Evolutionary conservation across 2,329 filamentous ascomycete genomes (phyloP).

Genomic region (Diaporthe sp.): DNA sequence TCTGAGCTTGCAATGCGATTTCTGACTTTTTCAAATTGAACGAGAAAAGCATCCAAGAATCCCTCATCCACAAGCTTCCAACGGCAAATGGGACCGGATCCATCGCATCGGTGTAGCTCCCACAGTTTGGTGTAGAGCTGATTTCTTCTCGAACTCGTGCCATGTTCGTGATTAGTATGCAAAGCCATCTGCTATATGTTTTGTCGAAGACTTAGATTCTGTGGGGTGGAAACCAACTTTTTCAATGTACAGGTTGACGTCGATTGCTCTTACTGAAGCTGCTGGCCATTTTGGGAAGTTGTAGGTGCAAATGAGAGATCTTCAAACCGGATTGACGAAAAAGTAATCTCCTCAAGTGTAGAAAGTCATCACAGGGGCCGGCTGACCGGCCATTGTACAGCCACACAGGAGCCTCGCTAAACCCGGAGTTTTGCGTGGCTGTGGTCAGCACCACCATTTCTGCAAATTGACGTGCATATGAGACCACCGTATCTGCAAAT

Average conservation of each 20-base stretch:
- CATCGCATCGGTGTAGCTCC: not conserved
- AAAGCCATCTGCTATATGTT: not conserved
- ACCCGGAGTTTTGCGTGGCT: not conserved
- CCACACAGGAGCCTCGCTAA: no score
- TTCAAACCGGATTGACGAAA: no score
- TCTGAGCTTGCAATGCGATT: not conserved
- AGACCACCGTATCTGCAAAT: not conserved
- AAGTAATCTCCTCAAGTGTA: not conserved
- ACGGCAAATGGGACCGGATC: not conserved
- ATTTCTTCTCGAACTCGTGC: not conserved
- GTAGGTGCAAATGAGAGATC: no score
- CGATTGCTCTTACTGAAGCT: no score
- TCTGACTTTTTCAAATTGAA: not conserved
- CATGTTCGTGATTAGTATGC: not conserved
- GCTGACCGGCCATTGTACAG: no score
- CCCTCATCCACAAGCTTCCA: not conserved
- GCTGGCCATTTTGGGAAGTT: no score
- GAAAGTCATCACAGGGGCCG: not conserved
- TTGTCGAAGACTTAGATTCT: not conserved
- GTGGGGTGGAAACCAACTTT: no score
- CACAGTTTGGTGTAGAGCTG: not conserved
- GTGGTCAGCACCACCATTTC: not conserved
- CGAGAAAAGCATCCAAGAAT: not conserved
- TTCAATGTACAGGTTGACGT: no score
- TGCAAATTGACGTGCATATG: not conserved